phyloP scores from a whole-genome alignment of 1,284 basidiomycete genomes.

The Exobasidium cylindrosporum region DNA sequence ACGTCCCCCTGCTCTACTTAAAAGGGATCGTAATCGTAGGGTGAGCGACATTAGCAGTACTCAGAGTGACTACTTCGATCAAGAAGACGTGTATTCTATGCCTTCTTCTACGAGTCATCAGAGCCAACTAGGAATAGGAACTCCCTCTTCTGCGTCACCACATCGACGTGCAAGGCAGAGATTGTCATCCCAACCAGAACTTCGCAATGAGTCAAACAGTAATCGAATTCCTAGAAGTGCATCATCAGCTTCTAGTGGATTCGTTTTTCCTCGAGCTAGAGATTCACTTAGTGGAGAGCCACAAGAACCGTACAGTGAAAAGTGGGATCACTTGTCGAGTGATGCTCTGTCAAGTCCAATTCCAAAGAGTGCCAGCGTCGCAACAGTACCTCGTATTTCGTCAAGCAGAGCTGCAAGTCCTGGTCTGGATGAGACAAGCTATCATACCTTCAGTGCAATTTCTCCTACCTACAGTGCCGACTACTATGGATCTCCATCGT shows the following conservation, averaged over 20 bases:
- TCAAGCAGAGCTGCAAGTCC: constrained; percentile 6
- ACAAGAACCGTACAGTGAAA: not conserved
- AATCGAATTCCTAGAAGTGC: not conserved
- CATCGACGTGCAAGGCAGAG: too few species aligned
- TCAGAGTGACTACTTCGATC: not conserved
- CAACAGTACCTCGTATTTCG: not conserved
- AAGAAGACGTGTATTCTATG: not conserved
- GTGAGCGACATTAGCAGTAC: not conserved
- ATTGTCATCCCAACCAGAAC: constrained; percentile 6
- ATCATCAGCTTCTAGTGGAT: constrained; percentile 1
- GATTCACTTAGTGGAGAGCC: not conserved
- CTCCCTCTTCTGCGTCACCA: not conserved
- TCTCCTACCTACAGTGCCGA: not conserved
- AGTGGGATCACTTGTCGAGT: not conserved
- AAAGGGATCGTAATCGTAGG: not conserved
- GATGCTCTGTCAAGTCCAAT: not conserved
- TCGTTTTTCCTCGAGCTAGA: constrained; percentile 3
- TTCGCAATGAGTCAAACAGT: not conserved
- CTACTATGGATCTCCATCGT: not conserved
- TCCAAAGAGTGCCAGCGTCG: constrained; percentile 4
- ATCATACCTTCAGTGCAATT: not conserved
- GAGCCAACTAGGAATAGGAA: not conserved
- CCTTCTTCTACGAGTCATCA: not conserved
- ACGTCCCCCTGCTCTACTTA: constrained; percentile 1
- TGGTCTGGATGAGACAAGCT: constrained; percentile 5